Percentiles rank a stretch among this genome's conserved stretches.
These are phyloP conservation scores for Wallacemonas sp. DNA, from an alignment of 208 protist genomes.

Conservation along the genomic window DNA sequence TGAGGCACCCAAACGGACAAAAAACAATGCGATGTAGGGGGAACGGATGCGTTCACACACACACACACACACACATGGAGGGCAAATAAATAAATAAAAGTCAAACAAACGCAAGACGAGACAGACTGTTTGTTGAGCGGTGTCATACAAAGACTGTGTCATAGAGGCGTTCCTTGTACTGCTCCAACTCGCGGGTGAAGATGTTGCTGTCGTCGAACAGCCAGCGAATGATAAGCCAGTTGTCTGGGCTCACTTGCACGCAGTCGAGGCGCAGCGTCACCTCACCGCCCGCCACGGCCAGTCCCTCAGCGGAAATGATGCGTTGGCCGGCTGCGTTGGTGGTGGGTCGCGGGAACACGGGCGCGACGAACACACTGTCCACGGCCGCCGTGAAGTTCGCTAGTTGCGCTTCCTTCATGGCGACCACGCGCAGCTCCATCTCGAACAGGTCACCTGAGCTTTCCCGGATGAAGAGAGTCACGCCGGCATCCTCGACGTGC, in stretches of 20 bases:
- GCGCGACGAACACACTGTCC: slow-evolving; percentile 32
- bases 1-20: too few relatives aligned
- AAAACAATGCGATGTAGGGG: too few relatives aligned
- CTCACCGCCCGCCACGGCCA: slow-evolving; percentile 25
- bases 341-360: slow-evolving; percentile 2
- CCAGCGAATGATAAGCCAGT: slow-evolving; percentile 57
- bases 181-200: slow-evolving; percentile 36
- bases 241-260: slow-evolving; percentile 20
- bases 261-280: slow-evolving; percentile 42
- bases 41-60: too few relatives aligned
- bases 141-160: slow-evolving; percentile 21
- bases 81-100: too few relatives aligned
- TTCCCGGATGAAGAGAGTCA: slow-evolving; percentile 45
- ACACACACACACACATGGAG: too few relatives aligned
- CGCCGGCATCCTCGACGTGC: slow-evolving; percentile 37
- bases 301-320: slow-evolving; percentile 32
- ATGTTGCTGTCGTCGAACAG: slow-evolving; percentile 26
- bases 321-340: slow-evolving; percentile 28
- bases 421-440: slow-evolving; percentile 49
- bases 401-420: slow-evolving; percentile 13
- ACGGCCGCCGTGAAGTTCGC: slow-evolving; percentile 29
- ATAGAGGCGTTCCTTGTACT: slow-evolving; percentile 40
- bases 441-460: slow-evolving; percentile 32
- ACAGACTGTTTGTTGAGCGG: too few relatives aligned
- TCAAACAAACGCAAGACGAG: too few relatives aligned